phyloP scores from a whole-genome alignment of 768 basidiomycete species.

The Suillus variegatus region DNA sequence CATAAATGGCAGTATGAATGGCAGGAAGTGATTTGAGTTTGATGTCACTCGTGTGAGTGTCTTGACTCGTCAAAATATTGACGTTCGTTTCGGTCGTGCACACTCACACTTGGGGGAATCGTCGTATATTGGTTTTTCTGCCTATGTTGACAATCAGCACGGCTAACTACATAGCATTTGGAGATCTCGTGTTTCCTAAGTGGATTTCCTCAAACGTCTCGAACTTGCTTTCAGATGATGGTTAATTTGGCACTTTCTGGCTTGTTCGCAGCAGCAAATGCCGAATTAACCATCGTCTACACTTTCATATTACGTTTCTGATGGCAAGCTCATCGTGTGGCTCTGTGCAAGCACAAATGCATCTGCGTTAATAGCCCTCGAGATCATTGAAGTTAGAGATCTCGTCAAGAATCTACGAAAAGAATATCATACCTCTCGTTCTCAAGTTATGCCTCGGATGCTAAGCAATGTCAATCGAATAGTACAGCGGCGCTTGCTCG shows the following conservation, averaged over 20 bases:
- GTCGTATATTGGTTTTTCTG: neutral
- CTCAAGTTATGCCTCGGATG: slow-evolving; percentile 17
- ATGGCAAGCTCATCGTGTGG: neutral
- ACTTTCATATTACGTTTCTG: neutral
- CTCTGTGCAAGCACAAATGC: neutral
- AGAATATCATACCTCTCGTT: neutral
- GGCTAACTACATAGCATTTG: neutral
- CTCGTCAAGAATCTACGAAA: neutral
- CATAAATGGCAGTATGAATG: slow-evolving; percentile 6
- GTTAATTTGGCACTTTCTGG: neutral
- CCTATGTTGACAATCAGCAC: neutral
- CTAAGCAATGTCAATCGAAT: slow-evolving; percentile 52
- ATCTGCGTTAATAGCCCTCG: neutral
- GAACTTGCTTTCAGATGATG: neutral
- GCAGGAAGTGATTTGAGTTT: neutral
- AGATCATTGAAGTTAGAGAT: neutral
- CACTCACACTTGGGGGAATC: neutral
- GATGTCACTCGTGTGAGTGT: neutral
- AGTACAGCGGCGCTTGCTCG: slow-evolving; percentile 43
- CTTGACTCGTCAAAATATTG: neutral
- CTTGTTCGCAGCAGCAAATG: neutral
- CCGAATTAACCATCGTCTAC: neutral
- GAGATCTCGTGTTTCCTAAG: neutral
- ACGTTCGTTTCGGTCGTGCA: slow-evolving; percentile 56
- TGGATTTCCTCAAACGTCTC: neutral